Evolutionary conservation across 2,329 filamentous ascomycete genomes (phyloP).

Genomic region (Phaeosphaeria sp.): DNA sequence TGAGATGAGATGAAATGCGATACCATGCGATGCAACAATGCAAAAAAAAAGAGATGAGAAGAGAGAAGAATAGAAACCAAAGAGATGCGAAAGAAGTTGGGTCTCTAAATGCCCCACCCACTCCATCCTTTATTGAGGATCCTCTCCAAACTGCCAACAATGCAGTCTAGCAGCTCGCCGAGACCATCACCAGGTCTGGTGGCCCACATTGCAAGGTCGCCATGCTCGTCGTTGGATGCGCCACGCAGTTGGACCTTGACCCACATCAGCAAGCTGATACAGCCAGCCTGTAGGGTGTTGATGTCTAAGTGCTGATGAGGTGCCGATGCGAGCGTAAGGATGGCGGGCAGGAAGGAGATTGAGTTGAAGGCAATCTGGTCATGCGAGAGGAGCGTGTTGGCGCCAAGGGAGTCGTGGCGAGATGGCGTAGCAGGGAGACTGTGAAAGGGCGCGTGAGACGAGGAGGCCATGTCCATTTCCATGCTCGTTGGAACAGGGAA

Average conservation of each 20-base stretch:
- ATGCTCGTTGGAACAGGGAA: conserved; percentile 5
- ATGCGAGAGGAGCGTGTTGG: conserved; percentile 18
- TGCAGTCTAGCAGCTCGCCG: conserved; percentile 40
- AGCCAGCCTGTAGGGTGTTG: conserved; percentile 35
- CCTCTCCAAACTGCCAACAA: conserved; percentile 37
- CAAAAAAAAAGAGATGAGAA: conserved; percentile 1
- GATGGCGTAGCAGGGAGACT: conserved; percentile 22
- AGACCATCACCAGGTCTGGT: conserved; percentile 25
- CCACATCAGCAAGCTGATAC: conserved; percentile 40
- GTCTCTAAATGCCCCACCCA: conserved; percentile 35
- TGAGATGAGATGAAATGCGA: background rate
- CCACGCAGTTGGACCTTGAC: conserved; percentile 38
- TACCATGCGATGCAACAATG: background rate
- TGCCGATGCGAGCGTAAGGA: conserved; percentile 20
- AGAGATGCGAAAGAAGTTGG: background rate
- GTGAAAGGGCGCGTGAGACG: conserved; percentile 14
- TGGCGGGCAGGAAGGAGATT: conserved; percentile 33
- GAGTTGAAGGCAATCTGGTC: conserved; percentile 29
- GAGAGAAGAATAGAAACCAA: background rate
- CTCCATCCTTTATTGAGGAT: conserved; percentile 38
- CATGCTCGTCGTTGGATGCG: conserved; percentile 21
- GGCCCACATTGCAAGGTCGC: conserved; percentile 13
- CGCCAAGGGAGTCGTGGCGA: conserved; percentile 10
- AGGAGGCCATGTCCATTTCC: conserved; percentile 14
- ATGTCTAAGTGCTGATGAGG: conserved; percentile 28